Conservation (phyloP, 345 rosid genomes). For the Ceriops tagal region DNA sequence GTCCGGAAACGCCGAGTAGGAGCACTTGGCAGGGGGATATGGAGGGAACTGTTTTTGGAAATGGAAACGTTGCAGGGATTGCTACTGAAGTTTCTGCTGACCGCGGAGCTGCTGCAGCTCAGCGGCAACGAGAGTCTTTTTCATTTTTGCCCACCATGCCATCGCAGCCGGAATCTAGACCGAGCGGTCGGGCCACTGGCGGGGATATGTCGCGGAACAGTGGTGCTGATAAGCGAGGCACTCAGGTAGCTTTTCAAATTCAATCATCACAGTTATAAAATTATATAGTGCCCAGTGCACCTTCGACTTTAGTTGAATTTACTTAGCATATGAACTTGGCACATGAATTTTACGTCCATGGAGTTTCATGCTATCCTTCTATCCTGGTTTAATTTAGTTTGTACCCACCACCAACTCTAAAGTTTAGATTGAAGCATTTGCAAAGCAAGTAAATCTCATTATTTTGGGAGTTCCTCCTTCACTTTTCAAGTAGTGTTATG, state of each 20-base stretch:
- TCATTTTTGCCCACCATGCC: conserved; percentile 41
- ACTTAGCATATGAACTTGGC: no score
- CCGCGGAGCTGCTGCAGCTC: neutral
- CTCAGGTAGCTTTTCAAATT: conserved; percentile 47
- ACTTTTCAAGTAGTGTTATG: no score
- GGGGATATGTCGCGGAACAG: conserved; percentile 35
- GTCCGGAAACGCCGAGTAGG: conserved; percentile 32
- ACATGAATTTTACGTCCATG: no score
- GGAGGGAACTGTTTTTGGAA: conserved; percentile 16
- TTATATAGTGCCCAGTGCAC: no score
- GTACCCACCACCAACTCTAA: no score
- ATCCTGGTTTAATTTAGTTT: no score
- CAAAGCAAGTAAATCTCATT: no score
- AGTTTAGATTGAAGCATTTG: no score
- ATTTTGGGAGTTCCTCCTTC: no score
- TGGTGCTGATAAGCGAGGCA: conserved; percentile 31
- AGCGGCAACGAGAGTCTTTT: conserved; percentile 30
- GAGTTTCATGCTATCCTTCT: no score
- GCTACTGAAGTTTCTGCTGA: neutral
- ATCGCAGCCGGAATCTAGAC: conserved; percentile 26
- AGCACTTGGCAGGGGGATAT: conserved; percentile 25
- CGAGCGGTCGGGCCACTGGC: conserved; percentile 20
- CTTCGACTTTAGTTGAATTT: no score
- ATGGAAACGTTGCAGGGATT: conserved; percentile 12
- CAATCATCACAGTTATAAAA: no score